These are phyloP conservation scores for Mortierella sp. DNA, from an alignment of 371 early-diverging fungal genomes.

Conservation along the genomic window DNA sequence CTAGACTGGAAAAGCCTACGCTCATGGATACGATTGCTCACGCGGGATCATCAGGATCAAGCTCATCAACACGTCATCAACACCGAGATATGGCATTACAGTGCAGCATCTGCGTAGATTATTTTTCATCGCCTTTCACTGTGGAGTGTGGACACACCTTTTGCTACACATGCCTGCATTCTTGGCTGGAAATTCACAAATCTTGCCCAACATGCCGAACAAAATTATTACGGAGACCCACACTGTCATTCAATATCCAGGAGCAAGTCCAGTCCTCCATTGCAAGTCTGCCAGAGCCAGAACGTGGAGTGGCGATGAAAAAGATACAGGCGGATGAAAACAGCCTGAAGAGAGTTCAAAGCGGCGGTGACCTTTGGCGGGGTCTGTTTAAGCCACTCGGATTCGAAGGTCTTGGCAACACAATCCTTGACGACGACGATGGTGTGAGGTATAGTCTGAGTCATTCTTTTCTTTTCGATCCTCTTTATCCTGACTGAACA, in stretches of 20 bases:
- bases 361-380: constrained; percentile 37
- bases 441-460: constrained; percentile 43
- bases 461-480: not conserved
- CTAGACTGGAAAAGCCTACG: constrained; percentile 13
- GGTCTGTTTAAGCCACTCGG: constrained; percentile 31
- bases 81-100: constrained; percentile 34
- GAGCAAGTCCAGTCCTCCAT: constrained; percentile 53
- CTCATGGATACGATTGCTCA: constrained; percentile 9
- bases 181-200: constrained; percentile 52
- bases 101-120: constrained; percentile 56
- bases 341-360: constrained; percentile 21
- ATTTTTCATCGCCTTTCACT: constrained; percentile 52
- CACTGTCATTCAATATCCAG: constrained; percentile 51
- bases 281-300: constrained; percentile 33
- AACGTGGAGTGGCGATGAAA: constrained; percentile 19
- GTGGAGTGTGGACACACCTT: constrained; percentile 58
- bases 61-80: not conserved
- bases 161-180: constrained; percentile 51
- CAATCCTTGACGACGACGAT: constrained; percentile 38
- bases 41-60: not conserved
- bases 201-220: constrained; percentile 57
- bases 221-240: constrained; percentile 47
- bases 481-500: not conserved
- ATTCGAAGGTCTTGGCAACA: constrained; percentile 22
- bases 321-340: constrained; percentile 36